A percentile compares a stretch with the other conserved stretches of the same genome.
Conservation (phyloP, 2,329 filamentous ascomycete species). For the Diaporthe citri region DNA sequence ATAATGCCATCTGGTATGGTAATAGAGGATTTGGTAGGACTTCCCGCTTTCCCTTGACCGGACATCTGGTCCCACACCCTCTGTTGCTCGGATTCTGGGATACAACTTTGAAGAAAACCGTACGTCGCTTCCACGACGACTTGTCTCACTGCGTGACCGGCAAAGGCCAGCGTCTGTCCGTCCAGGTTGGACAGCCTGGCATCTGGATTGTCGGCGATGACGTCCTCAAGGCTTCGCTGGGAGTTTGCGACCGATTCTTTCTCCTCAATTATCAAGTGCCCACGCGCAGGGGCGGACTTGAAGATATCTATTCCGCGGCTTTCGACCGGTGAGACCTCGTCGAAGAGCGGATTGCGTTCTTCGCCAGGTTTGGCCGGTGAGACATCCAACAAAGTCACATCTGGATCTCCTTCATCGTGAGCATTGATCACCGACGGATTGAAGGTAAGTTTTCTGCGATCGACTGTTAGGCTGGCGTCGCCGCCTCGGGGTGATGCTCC, state of each 20-base stretch:
- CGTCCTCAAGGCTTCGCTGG: conserved; percentile 10
- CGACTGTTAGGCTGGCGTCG: background rate
- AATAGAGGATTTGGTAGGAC: background rate
- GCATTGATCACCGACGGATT: conserved; percentile 30
- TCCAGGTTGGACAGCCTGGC: conserved; percentile 26
- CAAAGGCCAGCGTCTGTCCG: conserved; percentile 13
- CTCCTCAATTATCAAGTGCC: background rate
- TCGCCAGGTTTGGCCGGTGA: background rate
- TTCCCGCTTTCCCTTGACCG: background rate
- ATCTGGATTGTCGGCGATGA: conserved; percentile 22
- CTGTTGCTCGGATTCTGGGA: conserved; percentile 1
- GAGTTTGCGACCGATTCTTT: background rate
- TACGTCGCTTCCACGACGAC: conserved; percentile 31
- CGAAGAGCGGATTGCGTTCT: background rate
- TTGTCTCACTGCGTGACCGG: conserved; percentile 31
- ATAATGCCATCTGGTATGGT: background rate
- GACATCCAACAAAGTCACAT: conserved; percentile 21
- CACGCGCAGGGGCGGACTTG: background rate
- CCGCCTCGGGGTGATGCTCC: conserved; percentile 2
- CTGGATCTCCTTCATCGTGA: conserved; percentile 28
- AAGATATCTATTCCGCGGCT: conserved; percentile 22
- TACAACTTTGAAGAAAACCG: conserved; percentile 25
- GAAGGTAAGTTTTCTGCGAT: background rate
- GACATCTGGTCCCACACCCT: background rate
- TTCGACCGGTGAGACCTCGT: background rate